phyloP scores from a whole-genome alignment of 805 yeast species.

The Scheffersomyces ergatensis region DNA sequence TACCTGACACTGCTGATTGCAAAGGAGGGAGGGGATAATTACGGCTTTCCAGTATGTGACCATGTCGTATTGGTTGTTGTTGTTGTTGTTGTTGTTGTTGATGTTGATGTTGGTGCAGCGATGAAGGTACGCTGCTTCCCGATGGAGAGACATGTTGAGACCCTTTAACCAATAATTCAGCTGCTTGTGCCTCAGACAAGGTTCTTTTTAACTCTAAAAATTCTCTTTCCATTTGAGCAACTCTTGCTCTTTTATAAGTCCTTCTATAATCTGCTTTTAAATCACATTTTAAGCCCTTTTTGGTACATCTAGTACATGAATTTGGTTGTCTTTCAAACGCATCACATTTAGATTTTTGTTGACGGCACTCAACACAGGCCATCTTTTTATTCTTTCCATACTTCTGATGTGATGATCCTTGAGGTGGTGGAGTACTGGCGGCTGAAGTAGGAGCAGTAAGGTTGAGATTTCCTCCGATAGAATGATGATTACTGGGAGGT shows the following conservation, averaged over 20 bases:
- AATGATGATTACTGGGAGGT: neutral
- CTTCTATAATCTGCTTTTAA: slow-evolving; percentile 81
- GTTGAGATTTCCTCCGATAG: neutral
- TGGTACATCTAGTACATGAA: slow-evolving; percentile 80
- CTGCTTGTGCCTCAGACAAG: slow-evolving; percentile 34
- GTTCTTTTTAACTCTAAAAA: slow-evolving; percentile 64
- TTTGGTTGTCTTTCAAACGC: slow-evolving; percentile 72
- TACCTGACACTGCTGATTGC: neutral
- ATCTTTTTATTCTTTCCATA: slow-evolving; percentile 47
- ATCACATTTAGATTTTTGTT: slow-evolving; percentile 90
- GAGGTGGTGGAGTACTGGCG: slow-evolving; percentile 5
- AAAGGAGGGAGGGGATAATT: neutral
- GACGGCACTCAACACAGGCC: slow-evolving; percentile 96
- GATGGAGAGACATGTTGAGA: neutral
- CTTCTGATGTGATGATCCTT: slow-evolving; percentile 2
- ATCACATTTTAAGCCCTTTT: slow-evolving; percentile 67
- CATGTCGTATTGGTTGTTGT: slow-evolving; percentile 4
- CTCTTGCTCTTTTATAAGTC: slow-evolving; percentile 82
- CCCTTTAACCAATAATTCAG: slow-evolving; percentile 22
- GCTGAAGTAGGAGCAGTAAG: slow-evolving; percentile 1
- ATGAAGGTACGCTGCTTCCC: neutral
- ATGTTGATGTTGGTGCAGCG: slow-evolving; percentile 1
- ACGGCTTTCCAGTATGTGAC: neutral
- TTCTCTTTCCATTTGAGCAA: slow-evolving; percentile 82
- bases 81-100: slow-evolving; percentile 4